Base-by-base conservation (phyloP, 495 filamentous ascomycete genomes). In the Aspergillus cavernicola region DNA sequence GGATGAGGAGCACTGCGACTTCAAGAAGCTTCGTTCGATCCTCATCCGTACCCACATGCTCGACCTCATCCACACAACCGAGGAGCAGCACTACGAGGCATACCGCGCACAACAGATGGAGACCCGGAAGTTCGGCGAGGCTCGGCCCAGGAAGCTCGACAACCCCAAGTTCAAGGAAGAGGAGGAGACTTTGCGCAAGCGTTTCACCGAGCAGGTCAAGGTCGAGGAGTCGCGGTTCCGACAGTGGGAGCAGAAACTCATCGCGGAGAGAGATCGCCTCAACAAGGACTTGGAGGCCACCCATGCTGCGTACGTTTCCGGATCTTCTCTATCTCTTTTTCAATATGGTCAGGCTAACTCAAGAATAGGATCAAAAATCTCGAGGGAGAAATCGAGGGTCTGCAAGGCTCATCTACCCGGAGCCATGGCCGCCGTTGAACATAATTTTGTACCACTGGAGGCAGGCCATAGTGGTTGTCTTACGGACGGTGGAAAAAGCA, bases 161-260 rank as follows among this genome's bases (percentile, higher is more conserved):
- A 98, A 98, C 79, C 93, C 93, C 72, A 97, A 97, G 82, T 98
- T 97, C 85, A 98, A 98, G 81, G 93, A 98, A 70, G 93, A 98
- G 72, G 93, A 98, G 65, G 93, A 98, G 80, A 89, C 85, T 57
- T 80, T 98, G 59, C 85, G 93, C 70, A 98, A 98, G 87, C 83
- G 93, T 56, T 98, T 98, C 78, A 98, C 93, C 58, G 93, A 98
- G 78, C 95, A 98, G 72, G 93, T 97, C 77, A 98, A 98, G 86
- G 88, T 97, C 64, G 93, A 98, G 79, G 93, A 98, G 75, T 88
- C 95, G 74, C 84, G 93, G 50, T 98, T 98, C 86, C 82, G 95
- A 72, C 85, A 93, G 78, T 98, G 93, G 93, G 93, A 98, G 78
- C 95, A 98, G 84, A 97, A 97, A 80, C 85, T 98, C 70, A 98